Conservation (phyloP, 331 rosid species). For the Saraca asoca region DNA sequence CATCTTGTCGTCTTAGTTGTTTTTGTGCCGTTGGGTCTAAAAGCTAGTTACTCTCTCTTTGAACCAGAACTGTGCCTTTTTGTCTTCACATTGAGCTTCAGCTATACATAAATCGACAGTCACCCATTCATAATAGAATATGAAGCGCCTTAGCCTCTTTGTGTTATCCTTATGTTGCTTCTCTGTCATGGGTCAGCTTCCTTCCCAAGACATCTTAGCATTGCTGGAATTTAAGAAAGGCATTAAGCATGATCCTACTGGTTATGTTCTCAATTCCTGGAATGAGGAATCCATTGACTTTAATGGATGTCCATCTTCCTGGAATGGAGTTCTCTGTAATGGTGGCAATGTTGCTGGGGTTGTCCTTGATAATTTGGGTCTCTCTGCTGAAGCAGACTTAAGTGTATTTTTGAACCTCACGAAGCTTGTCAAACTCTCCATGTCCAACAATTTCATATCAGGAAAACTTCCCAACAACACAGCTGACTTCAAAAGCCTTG, state of each 20-base stretch:
- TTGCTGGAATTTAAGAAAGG: constrained; percentile 88
- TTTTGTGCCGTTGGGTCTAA: constrained; percentile 26
- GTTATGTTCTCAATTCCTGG: constrained; percentile 88
- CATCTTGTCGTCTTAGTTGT: constrained; percentile 28
- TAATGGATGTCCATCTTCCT: constrained; percentile 95
- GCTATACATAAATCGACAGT: constrained; percentile 18
- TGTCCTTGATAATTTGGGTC: constrained; percentile 76
- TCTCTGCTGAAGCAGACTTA: constrained; percentile 80
- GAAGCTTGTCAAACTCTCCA: constrained; percentile 76
- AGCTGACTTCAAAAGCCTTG: constrained; percentile 69
- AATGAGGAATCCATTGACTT: constrained; percentile 97
- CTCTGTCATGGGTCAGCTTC: constrained; percentile 82
- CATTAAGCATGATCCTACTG: constrained; percentile 92
- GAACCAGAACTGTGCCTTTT: constrained; percentile 22
- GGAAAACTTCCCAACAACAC: constrained; percentile 68
- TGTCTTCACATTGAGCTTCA: constrained; percentile 30
- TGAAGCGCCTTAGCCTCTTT: constrained; percentile 60
- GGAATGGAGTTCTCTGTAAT: constrained; percentile 92
- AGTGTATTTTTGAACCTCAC: constrained; percentile 77
- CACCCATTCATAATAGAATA: constrained; percentile 32
- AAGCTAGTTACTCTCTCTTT: constrained; percentile 25
- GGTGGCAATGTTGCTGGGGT: constrained; percentile 96
- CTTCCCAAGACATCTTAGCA: constrained; percentile 94
- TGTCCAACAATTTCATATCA: constrained; percentile 74
- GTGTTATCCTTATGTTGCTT: constrained; percentile 62